Evolutionary conservation across 805 yeast genomes (phyloP).

Genomic region (Metschnikowia vanudenii): DNA sequence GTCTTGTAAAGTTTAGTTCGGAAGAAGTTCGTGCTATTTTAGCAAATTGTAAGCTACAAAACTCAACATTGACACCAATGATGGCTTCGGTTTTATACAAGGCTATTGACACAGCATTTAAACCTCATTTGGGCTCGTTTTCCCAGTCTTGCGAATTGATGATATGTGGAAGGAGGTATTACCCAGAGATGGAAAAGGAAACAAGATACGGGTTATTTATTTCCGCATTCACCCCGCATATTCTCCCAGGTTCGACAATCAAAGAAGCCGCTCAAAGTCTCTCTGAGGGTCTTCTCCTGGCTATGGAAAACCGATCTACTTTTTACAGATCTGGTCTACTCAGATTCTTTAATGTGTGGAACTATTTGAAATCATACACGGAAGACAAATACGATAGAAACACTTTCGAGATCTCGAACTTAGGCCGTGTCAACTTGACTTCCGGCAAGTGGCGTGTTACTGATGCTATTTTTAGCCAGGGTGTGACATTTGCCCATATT

Average conservation of each 20-base stretch:
- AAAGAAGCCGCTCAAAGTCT: neutral
- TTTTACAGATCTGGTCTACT: slow-evolving; percentile 12
- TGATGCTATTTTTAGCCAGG: slow-evolving; percentile 15
- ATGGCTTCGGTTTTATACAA: slow-evolving; percentile 8
- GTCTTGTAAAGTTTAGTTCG: slow-evolving; percentile 6
- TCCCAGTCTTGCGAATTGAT: slow-evolving; percentile 8
- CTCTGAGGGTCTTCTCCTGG: slow-evolving; percentile 1
- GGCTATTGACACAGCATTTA: slow-evolving; percentile 7
- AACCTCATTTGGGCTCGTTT: slow-evolving; percentile 6
- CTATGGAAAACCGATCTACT: slow-evolving; percentile 4
- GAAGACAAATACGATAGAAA: slow-evolving; percentile 3
- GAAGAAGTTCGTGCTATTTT: slow-evolving; percentile 5
- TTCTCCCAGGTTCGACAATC: slow-evolving; percentile 4
- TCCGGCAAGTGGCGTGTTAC: slow-evolving; percentile 11
- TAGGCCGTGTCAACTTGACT: slow-evolving; percentile 7
- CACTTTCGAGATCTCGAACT: slow-evolving; percentile 17
- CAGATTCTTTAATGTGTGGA: slow-evolving; percentile 11
- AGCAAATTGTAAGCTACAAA: slow-evolving; percentile 3
- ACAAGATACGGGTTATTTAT: slow-evolving; percentile 15
- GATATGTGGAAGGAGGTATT: slow-evolving; percentile 16
- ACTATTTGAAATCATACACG: neutral
- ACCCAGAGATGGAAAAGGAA: slow-evolving; percentile 7
- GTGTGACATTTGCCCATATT: slow-evolving; percentile 13
- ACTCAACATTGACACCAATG: slow-evolving; percentile 14
- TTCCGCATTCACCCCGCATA: neutral